phyloP scores from a whole-genome alignment of 2,329 filamentous ascomycete genomes.

The Immersiporthe knoxdaviesiana region DNA sequence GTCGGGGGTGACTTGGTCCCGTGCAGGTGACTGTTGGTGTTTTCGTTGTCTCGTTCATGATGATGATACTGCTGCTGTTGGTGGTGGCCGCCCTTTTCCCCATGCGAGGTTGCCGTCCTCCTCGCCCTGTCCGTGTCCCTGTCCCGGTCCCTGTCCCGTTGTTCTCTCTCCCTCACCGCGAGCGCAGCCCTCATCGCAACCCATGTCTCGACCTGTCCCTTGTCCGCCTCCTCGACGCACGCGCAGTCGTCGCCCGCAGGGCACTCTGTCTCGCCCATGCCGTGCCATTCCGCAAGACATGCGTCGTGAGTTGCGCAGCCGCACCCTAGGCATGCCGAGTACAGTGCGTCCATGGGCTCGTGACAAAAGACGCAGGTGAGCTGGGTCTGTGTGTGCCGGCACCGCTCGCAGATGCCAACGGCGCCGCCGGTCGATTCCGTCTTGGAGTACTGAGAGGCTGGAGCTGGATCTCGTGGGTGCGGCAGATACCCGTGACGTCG shows the following conservation, averaged over 20 bases:
- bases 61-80: too few species aligned
- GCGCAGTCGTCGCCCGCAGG: conserved; percentile 68
- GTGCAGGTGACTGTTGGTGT: conserved; percentile 30
- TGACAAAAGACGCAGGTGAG: conserved; percentile 65
- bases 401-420: conserved; percentile 54
- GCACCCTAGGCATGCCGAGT: conserved; percentile 64
- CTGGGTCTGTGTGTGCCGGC: conserved; percentile 59
- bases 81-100: conserved; percentile 19
- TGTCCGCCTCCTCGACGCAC: conserved; percentile 60
- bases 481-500: conserved; percentile 66
- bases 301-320: conserved; percentile 64
- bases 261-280: conserved; percentile 58
- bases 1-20: conserved; percentile 20
- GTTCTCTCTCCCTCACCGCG: conserved; percentile 37
- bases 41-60: conserved; percentile 19
- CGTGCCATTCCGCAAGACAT: conserved; percentile 64
- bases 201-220: conserved; percentile 64
- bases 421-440: conserved; percentile 47
- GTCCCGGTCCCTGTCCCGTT: conserved; percentile 37
- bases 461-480: conserved; percentile 64
- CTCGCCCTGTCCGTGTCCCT: conserved; percentile 37
- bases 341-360: conserved; percentile 63
- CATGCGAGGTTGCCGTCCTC: conserved; percentile 14
- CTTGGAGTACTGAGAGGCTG: conserved; percentile 58
- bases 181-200: conserved; percentile 55